Conservation (phyloP, 2,329 filamentous ascomycete species). For the Monosporascus ibericus region DNA sequence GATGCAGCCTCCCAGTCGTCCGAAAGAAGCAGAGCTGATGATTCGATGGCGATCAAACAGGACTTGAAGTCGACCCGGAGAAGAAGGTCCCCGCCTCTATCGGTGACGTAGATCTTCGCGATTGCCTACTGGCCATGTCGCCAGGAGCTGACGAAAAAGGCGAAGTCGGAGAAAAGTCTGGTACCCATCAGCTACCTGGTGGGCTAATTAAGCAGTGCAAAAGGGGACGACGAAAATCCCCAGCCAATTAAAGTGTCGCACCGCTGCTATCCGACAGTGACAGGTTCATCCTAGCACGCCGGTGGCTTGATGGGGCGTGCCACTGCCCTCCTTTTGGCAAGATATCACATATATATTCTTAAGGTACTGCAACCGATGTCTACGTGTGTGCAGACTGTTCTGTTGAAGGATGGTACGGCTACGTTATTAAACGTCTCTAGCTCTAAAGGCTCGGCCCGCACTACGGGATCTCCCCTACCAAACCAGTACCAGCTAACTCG, state of each 20-base stretch:
- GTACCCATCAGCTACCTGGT: too few species aligned
- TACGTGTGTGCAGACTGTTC: background rate
- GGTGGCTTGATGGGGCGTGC: too few species aligned
- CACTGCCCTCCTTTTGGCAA: too few species aligned
- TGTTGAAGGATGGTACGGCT: background rate
- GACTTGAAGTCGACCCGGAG: constrained; percentile 9
- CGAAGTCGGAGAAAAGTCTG: too few species aligned
- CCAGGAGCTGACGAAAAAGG: background rate
- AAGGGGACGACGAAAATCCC: too few species aligned
- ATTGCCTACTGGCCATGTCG: background rate
- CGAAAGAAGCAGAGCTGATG: background rate
- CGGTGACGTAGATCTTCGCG: background rate
- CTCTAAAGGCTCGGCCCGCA: background rate
- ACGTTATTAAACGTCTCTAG: background rate
- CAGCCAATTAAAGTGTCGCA: too few species aligned
- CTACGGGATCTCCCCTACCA: background rate
- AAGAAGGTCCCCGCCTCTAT: background rate
- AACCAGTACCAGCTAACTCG: background rate
- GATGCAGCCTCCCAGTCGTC: constrained; percentile 2
- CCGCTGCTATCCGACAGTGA: too few species aligned
- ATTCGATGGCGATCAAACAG: constrained; percentile 11
- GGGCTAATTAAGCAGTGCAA: too few species aligned
- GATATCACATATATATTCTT: background rate
- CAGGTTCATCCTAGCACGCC: too few species aligned
- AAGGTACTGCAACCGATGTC: background rate